A percentile compares a stretch with the other conserved stretches of the same genome.
phyloP scores from a whole-genome alignment of 371 early-diverging fungal genomes.

The Mortierella sp. region DNA sequence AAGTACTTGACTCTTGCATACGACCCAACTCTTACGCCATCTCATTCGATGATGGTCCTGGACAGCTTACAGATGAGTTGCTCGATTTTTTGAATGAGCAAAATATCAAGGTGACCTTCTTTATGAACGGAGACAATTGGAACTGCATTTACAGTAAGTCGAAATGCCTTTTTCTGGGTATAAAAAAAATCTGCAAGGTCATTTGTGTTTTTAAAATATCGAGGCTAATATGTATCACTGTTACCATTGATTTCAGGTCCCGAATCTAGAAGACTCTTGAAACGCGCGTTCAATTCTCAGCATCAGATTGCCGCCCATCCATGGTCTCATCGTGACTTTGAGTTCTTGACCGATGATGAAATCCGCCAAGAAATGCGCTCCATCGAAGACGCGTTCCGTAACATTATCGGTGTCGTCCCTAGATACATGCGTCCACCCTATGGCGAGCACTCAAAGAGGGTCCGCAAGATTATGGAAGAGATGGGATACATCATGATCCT shows the following conservation, averaged over 20 bases:
- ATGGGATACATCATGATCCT: conserved; percentile 64
- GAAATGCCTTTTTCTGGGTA: background rate
- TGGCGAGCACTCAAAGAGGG: conserved; percentile 65
- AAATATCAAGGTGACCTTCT: conserved; percentile 66
- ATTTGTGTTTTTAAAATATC: background rate
- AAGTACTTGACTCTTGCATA: conserved; percentile 46
- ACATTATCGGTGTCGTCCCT: conserved; percentile 65
- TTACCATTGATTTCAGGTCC: conserved; percentile 15
- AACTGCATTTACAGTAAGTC: conserved; percentile 50
- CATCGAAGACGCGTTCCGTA: conserved; percentile 62
- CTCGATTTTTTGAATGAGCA: conserved; percentile 58
- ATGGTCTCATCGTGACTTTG: conserved; percentile 62
- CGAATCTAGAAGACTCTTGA: conserved; percentile 50
- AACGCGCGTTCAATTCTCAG: conserved; percentile 56
- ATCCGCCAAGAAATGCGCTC: conserved; percentile 47
- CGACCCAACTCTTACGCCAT: conserved; percentile 64
- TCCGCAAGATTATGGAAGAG: conserved; percentile 59
- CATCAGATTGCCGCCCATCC: conserved; percentile 74
- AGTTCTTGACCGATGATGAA: conserved; percentile 25
- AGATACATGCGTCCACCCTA: conserved; percentile 72
- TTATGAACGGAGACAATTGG: conserved; percentile 72
- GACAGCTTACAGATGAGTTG: conserved; percentile 59
- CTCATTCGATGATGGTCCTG: conserved; percentile 73
- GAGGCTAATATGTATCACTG: background rate
- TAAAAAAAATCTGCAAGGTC: background rate